Percentiles rank a stretch among this genome's conserved stretches.
Conservation (phyloP, 257 asterid species). For the Nicotiana sylvestris region DNA sequence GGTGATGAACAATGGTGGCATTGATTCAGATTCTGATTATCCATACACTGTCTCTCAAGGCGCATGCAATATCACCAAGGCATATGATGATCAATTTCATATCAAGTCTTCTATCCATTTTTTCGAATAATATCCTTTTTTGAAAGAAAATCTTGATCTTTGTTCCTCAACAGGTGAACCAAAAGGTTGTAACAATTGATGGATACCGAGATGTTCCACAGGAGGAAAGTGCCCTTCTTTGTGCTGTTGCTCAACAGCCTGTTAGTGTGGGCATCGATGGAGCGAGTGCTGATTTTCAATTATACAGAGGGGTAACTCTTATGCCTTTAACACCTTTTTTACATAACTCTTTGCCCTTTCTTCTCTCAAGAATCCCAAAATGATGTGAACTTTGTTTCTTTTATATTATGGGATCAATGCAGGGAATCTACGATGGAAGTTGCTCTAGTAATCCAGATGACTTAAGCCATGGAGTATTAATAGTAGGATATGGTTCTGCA, state of each 20-base stretch:
- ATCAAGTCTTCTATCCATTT: neutral
- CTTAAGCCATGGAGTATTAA: conserved; percentile 24
- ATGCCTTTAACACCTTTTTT: neutral
- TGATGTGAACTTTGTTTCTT: conserved; percentile 18
- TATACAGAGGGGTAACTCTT: conserved; percentile 26
- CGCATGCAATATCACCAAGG: conserved; percentile 29
- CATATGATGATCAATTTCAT: neutral
- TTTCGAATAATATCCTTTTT: neutral
- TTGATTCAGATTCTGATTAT: conserved; percentile 25
- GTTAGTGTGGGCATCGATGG: conserved; percentile 31
- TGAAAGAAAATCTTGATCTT: neutral
- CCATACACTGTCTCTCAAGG: conserved; percentile 26
- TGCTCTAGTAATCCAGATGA: conserved; percentile 29
- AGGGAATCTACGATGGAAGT: conserved; percentile 34
- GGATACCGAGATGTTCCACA: conserved; percentile 25
- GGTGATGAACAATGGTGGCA: conserved; percentile 30
- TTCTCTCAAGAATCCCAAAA: neutral
- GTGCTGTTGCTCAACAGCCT: conserved; percentile 37
- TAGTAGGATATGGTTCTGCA: conserved; percentile 33
- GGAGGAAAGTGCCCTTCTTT: conserved; percentile 26
- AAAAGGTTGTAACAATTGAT: conserved; percentile 25
- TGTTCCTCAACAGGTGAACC: conserved; percentile 18
- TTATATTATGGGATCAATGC: conserved; percentile 12
- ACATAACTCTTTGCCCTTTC: neutral
- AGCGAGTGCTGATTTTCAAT: conserved; percentile 29